Evolutionary conservation across 768 basidiomycete genomes (phyloP), one percentile per base, ranked within the genome.

Genomic region (Lactarius evosmus): DNA sequence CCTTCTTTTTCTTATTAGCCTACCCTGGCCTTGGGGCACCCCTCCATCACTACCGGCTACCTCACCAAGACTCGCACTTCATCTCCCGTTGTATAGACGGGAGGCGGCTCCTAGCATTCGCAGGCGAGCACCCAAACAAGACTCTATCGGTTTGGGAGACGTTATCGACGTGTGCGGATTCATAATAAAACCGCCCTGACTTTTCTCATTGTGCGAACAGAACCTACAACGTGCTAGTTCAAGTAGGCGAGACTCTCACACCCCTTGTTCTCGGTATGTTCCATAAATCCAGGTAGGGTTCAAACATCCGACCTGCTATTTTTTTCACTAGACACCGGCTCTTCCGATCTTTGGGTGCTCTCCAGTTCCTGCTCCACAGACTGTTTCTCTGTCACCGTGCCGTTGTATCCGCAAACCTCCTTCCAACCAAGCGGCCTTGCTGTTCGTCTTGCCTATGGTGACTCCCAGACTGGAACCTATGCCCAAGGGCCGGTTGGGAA

Each of bases 271-370:
- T 91, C 14, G 88, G 88, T 88, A 64, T 60, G 78, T 25, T 41
- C 25, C 6, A 49, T 17, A 30, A 29, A 34, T 67, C 11, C 29
- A 7, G 22, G n/a, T n/a, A 27, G 2, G 14, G 30, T 30, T n/a
- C 29, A 11, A 36, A 29, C 40, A 1, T 30, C 60, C 17, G 12
- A 57, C 38, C 54, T 9, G n/a, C 29, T 41, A 7, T 2, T 51
- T 16, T 16, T 56, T 49, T 22, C 14, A 32, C n/a, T 57, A 88
- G 89, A 91, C 66, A 89, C 88, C 2, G 89, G 89, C 50, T 91
- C 89, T 2, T 85, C 89, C 5, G 89, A 92, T 69, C 72, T 91
- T 6, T 92, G 90, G 90, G 80, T 87, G 11, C 73, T 86, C 30
- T 87, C 87, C 0, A 80, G 84, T 56, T 74, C 79, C 0, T 91